Base-by-base conservation (phyloP, 441 rosid species). In the Erysimum cheiri region DNA sequence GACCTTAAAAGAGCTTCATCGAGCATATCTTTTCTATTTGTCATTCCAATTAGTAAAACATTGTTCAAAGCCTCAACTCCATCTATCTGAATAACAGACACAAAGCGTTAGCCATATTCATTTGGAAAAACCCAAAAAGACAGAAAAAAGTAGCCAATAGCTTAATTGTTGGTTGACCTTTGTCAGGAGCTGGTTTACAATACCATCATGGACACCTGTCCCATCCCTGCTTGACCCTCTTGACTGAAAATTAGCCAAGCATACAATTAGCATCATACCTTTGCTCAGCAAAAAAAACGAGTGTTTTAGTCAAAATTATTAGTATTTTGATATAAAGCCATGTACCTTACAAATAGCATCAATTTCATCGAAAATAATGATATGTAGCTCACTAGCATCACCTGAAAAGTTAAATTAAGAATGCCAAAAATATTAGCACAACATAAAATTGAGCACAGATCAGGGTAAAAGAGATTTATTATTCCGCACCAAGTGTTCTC, bases 1-100 rank as follows among this genome's bases (percentile, higher is more conserved):
- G 54, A 91, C 98, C 96, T 94, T 73, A 91, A 39, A 82, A 94
- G 98, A 68, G 98, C 96, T 85, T 89, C 98, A 76, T 94, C 98
- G 72, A 94, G 95, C 83, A 94, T 81, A 82, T 93, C 98, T 80
- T 87, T 93, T 76, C 98, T 80, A 78, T 93, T 93, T 76, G 98
- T 93, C 97, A 91, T 93, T 80, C 98, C 98, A 76, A 93, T 93
- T 50, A 91, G 98, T 74, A 93, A 81, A 69, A 93, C 96, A 85
- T 93, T 93, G 74, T 93, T 89, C 73, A 93, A 85, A 31, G 98
- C 89, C 83, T 93, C 98, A 81, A 93, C 98, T 24, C 98, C 98
- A 81, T 93, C 97, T 60, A 93, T 93, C 97, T 93, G 96, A 74
- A 71, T 55, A 1, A 22, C 1, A 0, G 2, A 22, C 2, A 22